Conservation (phyloP, 1,139 yeast genomes). For the Petasospora rhodanensis region DNA sequence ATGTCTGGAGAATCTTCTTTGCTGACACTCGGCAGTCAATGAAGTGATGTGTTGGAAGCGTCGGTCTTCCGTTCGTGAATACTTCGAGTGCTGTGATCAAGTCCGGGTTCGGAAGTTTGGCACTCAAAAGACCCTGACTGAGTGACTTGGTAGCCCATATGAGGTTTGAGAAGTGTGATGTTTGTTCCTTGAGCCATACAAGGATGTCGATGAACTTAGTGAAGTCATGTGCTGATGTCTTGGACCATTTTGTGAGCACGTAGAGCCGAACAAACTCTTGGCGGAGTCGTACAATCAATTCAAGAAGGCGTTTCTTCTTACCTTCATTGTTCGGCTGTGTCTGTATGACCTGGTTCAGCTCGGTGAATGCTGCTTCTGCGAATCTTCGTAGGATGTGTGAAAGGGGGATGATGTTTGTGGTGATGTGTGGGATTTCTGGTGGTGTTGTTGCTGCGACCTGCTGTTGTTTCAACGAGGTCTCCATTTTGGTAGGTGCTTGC, state of each 20-base stretch:
- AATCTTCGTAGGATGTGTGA: conserved; percentile 54
- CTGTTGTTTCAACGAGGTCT: conserved; percentile 8
- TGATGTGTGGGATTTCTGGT: conserved; percentile 60
- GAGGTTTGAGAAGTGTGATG: conserved; percentile 61
- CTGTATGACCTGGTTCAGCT: conserved; percentile 57
- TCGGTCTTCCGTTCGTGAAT: conserved; percentile 71
- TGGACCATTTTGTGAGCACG: conserved; percentile 84
- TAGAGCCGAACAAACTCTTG: conserved; percentile 81
- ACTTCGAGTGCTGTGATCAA: conserved; percentile 84
- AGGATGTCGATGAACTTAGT: conserved; percentile 75
- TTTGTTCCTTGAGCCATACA: conserved; percentile 83
- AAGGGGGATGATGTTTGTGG: conserved; percentile 65
- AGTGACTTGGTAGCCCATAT: conserved; percentile 53
- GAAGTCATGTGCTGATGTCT: conserved; percentile 60
- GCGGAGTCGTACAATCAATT: conserved; percentile 63
- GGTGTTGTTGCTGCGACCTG: conserved; percentile 7
- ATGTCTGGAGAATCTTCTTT: conserved; percentile 51
- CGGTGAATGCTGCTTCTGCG: conserved; percentile 61
- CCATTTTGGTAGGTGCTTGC: conserved; percentile 3
- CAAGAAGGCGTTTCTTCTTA: conserved; percentile 65
- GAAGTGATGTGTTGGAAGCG: conserved; percentile 62
- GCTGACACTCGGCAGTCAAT: conserved; percentile 51
- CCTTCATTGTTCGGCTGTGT: conserved; percentile 54
- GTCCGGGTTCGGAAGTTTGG: conserved; percentile 88
- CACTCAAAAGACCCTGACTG: conserved; percentile 69